Conservation (phyloP, 164 flowering plant genomes). For the Umbilicus rupestris region DNA sequence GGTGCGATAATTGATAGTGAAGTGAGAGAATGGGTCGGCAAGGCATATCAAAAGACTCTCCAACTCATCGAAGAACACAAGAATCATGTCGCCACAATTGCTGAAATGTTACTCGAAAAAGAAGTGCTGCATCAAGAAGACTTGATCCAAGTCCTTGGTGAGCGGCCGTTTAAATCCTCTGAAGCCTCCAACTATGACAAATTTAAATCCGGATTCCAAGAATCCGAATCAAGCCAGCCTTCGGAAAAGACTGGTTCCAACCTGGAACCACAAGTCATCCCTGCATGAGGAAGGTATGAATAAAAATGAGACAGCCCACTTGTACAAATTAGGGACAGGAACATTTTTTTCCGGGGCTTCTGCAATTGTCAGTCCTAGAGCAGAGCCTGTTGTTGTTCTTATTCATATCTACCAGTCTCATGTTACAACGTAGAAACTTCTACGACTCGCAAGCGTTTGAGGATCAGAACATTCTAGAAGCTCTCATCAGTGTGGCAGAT, state of each 20-base stretch:
- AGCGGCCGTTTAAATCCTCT: constrained; percentile 61
- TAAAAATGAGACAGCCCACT: neutral
- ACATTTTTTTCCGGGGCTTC: neutral
- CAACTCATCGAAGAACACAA: constrained; percentile 68
- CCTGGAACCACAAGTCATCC: constrained; percentile 46
- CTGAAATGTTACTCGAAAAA: constrained; percentile 78
- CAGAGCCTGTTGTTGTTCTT: too few species aligned
- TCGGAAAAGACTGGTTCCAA: constrained; percentile 22
- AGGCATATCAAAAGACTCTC: constrained; percentile 61
- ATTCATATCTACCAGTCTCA: too few species aligned
- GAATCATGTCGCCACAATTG: constrained; percentile 68
- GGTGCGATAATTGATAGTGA: constrained; percentile 77
- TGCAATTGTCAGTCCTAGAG: neutral
- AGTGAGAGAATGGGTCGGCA: constrained; percentile 84
- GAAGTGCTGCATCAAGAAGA: constrained; percentile 94
- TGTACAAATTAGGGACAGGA: neutral
- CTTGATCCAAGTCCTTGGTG: constrained; percentile 61
- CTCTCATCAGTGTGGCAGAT: too few species aligned
- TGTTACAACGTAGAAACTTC: too few species aligned
- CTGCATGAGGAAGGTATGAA: constrained; percentile 20
- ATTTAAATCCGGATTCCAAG: constrained; percentile 61
- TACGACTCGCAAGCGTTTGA: too few species aligned
- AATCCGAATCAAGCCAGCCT: constrained; percentile 26
- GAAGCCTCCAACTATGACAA: constrained; percentile 74
- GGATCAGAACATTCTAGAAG: too few species aligned